These are phyloP conservation scores for Diutina ranongensis DNA, from an alignment of 1,139 yeast species.

Conservation along the genomic window DNA sequence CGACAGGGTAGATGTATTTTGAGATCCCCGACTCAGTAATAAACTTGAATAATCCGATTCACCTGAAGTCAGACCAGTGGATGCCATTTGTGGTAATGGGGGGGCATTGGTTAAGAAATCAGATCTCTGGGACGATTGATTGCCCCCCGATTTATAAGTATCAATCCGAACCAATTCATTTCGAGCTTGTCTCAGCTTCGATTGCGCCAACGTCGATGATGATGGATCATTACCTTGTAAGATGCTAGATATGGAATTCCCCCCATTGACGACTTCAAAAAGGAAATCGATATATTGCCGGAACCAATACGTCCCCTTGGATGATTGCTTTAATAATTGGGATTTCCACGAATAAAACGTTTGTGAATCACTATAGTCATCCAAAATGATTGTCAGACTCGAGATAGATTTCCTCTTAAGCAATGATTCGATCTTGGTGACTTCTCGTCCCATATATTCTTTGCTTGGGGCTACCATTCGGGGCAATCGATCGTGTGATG, in stretches of 20 bases:
- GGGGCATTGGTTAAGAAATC: not conserved
- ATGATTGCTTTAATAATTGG: not conserved
- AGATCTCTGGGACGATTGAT: no score
- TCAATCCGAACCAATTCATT: not conserved
- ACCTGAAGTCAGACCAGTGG: not conserved
- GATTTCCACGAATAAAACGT: not conserved
- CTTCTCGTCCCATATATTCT: not conserved
- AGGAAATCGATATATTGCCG: conserved; percentile 4
- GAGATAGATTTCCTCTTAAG: not conserved
- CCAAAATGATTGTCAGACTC: not conserved
- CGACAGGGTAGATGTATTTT: not conserved
- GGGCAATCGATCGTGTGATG: not conserved
- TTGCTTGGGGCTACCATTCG: conserved; percentile 1
- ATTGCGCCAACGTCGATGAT: not conserved
- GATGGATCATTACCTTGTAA: not conserved
- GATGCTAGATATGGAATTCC: not conserved
- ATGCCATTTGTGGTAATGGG: not conserved
- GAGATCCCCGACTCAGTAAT: not conserved
- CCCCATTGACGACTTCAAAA: not conserved
- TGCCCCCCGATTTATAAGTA: not conserved
- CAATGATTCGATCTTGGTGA: not conserved
- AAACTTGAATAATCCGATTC: not conserved
- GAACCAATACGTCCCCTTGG: conserved; percentile 1
- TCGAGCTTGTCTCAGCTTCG: not conserved
- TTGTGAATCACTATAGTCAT: not conserved